Base-by-base conservation (phyloP, 257 asterid genomes). In the Nemophila menziesii region DNA sequence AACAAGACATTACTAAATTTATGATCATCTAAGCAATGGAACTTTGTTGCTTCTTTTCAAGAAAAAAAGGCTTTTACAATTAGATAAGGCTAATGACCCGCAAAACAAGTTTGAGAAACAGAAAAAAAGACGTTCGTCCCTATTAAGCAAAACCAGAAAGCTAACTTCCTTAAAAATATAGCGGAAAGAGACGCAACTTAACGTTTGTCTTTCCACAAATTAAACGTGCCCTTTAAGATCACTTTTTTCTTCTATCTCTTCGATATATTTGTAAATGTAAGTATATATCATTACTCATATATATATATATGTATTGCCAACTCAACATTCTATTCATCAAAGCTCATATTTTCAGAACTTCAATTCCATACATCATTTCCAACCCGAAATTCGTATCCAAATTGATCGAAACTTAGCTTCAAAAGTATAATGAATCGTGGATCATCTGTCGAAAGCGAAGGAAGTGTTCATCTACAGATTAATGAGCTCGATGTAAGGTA, bases 381-480 rank as follows among this genome's bases (percentile, higher is more conserved):
- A 14, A 19, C 2, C 8, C 12, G 11, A 17, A 34, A n/a, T 8
- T 18, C 8, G 22, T 13, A 33, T 4, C 43, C 42, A 22, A 18
- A 20, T 22, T 8, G 16, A 19, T 26, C 14, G 33, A 46, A 19
- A 42, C 16, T 21, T 62, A 34, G 49, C 26, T 11, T 20, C 5
- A 36, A 12, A 27, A 40, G 5, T 17, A 48, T n/a, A 46, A 77
- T 82, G 92, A 77, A 78, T 48, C 61, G 54, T 12, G 57, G 66
- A 44, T 40, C 72, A 14, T 72, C 87, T 1, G 55, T 56, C 0
- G 81, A 66, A 43, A 64, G 64, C 11, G 70, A 69, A 50, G 68
- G 63, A 52, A 75, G 79, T 54, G 61, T 82, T 33, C 78, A 49
- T 44, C 60, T 87, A 40, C 93, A 75, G 16, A 82, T 87, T 4